phyloP scores from a whole-genome alignment of 768 basidiomycete species.

The Filobasidium wieringae region DNA sequence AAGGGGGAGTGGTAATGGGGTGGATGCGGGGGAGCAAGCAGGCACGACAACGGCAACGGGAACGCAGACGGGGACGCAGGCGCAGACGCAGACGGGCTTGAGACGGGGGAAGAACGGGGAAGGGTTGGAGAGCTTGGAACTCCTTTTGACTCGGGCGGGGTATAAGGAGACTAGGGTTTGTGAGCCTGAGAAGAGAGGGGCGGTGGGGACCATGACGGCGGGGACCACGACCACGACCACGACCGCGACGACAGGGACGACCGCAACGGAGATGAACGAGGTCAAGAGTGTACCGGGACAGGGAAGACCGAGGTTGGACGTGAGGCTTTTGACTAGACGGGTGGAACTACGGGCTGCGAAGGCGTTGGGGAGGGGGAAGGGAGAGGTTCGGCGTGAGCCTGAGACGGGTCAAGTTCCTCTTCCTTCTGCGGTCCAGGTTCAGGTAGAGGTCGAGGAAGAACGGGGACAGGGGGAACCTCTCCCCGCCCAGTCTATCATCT shows the following conservation, averaged over 20 bases:
- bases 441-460: neutral
- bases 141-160: conserved; percentile 72
- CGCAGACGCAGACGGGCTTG: neutral
- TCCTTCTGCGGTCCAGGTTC: neutral
- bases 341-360: neutral
- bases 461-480: no score
- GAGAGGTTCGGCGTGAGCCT: no score
- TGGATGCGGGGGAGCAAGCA: no score
- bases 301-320: neutral
- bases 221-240: no score
- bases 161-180: conserved; percentile 86
- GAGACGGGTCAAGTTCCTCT: neutral
- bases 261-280: neutral
- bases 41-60: neutral
- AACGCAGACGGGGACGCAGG: neutral
- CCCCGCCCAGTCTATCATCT: no score
- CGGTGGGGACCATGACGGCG: neutral
- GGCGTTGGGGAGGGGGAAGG: no score
- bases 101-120: conserved; percentile 19
- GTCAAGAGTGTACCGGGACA: neutral
- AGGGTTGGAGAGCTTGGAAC: conserved; percentile 47
- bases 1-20: neutral
- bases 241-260: no score
- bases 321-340: neutral
- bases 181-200: conserved; percentile 54